Evolutionary conservation across 164 flowering plant species (phyloP).

Genomic region (Pachysandra terminalis): DNA sequence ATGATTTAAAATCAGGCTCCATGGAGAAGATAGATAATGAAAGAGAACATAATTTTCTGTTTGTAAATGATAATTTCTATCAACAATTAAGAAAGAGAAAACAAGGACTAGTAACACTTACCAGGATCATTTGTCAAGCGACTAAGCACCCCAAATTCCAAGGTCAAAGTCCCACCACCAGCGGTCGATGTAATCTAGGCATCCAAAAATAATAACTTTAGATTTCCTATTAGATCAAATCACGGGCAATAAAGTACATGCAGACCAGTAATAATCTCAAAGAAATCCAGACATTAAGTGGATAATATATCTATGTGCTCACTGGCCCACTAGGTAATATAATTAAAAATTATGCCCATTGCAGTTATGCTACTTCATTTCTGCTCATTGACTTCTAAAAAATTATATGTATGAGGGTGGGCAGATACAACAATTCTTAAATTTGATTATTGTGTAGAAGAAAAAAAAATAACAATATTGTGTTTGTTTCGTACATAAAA

Average conservation of each 20-base stretch:
- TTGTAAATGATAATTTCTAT: too few species aligned
- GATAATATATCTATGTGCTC: not conserved
- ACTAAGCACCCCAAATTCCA: constrained; percentile 95
- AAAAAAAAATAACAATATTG: not conserved
- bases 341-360: too few species aligned
- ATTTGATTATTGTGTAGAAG: not conserved
- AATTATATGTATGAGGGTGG: not conserved
- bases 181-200: constrained; percentile 95
- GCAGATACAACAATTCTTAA: not conserved
- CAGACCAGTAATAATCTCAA: not conserved
- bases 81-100: not conserved
- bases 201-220: constrained; percentile 12
- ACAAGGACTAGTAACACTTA: constrained; percentile 28
- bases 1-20: not conserved
- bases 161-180: constrained; percentile 96
- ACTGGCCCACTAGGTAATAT: not conserved
- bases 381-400: not conserved
- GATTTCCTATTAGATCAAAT: not conserved
- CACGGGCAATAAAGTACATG: not conserved
- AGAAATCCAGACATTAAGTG: not conserved
- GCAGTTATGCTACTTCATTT: not conserved
- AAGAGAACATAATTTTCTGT: not conserved
- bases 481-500: not conserved
- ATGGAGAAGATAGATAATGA: not conserved
- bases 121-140: constrained; percentile 90